Conservation (phyloP, 805 yeast species). For the Lachancea quebecensis region DNA sequence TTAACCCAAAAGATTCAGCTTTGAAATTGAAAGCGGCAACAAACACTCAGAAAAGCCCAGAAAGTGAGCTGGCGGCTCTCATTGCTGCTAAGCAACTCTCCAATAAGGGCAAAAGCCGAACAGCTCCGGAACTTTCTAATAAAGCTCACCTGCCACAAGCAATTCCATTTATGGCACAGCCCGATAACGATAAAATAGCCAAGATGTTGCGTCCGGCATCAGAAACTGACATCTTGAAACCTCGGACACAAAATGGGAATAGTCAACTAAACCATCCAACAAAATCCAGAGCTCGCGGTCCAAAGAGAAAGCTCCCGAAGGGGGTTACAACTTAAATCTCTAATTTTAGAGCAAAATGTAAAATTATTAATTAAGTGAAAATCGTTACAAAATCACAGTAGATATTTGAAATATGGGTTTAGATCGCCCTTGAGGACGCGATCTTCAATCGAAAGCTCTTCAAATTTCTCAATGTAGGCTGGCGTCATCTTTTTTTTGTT, state of each 20-base stretch:
- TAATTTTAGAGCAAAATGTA: not conserved
- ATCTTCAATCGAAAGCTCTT: not conserved
- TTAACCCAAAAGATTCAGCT: too few relatives aligned
- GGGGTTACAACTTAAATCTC: not conserved
- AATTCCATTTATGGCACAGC: slow-evolving; percentile 5
- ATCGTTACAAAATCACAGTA: not conserved
- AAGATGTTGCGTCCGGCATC: slow-evolving; percentile 4
- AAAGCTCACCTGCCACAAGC: not conserved
- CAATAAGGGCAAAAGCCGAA: not conserved
- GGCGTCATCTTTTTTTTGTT: not conserved
- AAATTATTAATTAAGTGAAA: not conserved
- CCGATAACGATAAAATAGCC: not conserved
- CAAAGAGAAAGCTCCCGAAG: slow-evolving; percentile 34
- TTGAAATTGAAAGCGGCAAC: too few relatives aligned
- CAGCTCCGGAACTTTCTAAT: not conserved
- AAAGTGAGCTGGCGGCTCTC: slow-evolving; percentile 11
- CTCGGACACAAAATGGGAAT: not conserved
- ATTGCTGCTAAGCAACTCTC: slow-evolving; percentile 8
- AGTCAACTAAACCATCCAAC: slow-evolving; percentile 22
- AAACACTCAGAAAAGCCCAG: not conserved
- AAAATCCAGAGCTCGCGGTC: slow-evolving; percentile 34
- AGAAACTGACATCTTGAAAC: not conserved
- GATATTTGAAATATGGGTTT: slow-evolving; percentile 3
- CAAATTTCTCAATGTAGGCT: not conserved
- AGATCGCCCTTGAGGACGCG: slow-evolving; percentile 3